These are phyloP conservation scores for Penicillium argentinense DNA, from an alignment of 495 filamentous ascomycete species.

Conservation along the genomic window DNA sequence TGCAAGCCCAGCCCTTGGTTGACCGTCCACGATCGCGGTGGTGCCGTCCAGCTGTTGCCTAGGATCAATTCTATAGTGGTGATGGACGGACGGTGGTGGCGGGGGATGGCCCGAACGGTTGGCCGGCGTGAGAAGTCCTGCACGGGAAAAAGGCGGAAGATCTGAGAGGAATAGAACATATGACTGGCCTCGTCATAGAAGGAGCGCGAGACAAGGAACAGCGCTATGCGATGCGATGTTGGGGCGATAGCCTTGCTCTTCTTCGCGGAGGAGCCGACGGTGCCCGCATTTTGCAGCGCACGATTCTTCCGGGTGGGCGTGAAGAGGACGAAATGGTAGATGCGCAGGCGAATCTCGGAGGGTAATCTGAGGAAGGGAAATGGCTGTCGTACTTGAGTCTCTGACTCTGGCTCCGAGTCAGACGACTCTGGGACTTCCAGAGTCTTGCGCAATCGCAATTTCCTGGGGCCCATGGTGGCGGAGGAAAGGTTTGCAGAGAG, in stretches of 20 bases:
- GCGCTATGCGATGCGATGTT: conserved; percentile 47
- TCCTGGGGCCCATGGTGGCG: conserved; percentile 24
- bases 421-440: neutral
- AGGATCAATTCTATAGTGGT: conserved; percentile 73
- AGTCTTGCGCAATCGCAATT: conserved; percentile 9
- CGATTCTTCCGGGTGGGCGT: conserved; percentile 34
- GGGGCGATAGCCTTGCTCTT: conserved; percentile 59
- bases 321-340: conserved; percentile 66
- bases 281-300: conserved; percentile 31
- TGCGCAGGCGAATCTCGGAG: conserved; percentile 68
- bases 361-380: conserved; percentile 81
- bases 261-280: conserved; percentile 75
- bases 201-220: conserved; percentile 62
- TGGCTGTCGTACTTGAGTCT: conserved; percentile 20
- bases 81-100: conserved; percentile 63
- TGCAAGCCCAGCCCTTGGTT: conserved; percentile 62
- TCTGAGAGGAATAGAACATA: conserved; percentile 72
- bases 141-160: conserved; percentile 75
- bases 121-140: conserved; percentile 67
- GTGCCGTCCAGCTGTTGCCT: conserved; percentile 76
- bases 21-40: conserved; percentile 72
- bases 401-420: conserved; percentile 12
- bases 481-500: conserved; percentile 1
- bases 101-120: conserved; percentile 43
- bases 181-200: conserved; percentile 71